Conservation (phyloP, 2,329 filamentous ascomycete genomes). For the Aspergillus phoenicis region DNA sequence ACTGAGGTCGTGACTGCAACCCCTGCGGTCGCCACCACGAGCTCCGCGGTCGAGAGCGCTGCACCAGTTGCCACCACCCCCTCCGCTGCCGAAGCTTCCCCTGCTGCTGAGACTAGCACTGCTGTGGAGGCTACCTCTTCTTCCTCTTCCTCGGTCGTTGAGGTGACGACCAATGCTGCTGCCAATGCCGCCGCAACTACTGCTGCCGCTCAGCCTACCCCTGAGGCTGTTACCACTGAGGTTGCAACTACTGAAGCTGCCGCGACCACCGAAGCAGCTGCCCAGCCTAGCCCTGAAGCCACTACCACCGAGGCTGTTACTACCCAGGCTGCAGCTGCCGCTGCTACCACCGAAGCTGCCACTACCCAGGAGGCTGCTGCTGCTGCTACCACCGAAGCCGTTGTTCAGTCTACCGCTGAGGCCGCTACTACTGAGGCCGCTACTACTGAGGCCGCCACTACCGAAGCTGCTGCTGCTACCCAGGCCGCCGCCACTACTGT, state of each 20-base stretch:
- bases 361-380: slow-evolving; percentile 13
- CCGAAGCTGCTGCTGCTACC: background rate
- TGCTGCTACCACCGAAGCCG: slow-evolving; percentile 6
- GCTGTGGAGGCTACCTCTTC: background rate
- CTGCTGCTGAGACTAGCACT: background rate
- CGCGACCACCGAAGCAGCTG: slow-evolving; percentile 6
- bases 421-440: slow-evolving; percentile 9
- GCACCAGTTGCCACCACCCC: background rate
- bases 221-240: background rate
- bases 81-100: background rate
- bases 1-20: slow-evolving; percentile 2
- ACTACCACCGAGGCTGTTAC: background rate
- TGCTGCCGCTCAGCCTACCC: background rate
- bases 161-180: background rate
- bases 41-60: slow-evolving; percentile 4
- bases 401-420: slow-evolving; percentile 1
- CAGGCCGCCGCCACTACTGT: background rate
- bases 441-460: slow-evolving; percentile 11
- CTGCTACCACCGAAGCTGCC: background rate
- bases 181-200: background rate
- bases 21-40: background rate
- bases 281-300: background rate
- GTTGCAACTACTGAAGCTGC: background rate
- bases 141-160: slow-evolving; percentile 7
- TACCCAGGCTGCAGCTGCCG: slow-evolving; percentile 1